Evolutionary conservation across 768 basidiomycete species (phyloP), one percentile per base, ranked within the genome.

Genomic region (Myochromella boudieri): DNA sequence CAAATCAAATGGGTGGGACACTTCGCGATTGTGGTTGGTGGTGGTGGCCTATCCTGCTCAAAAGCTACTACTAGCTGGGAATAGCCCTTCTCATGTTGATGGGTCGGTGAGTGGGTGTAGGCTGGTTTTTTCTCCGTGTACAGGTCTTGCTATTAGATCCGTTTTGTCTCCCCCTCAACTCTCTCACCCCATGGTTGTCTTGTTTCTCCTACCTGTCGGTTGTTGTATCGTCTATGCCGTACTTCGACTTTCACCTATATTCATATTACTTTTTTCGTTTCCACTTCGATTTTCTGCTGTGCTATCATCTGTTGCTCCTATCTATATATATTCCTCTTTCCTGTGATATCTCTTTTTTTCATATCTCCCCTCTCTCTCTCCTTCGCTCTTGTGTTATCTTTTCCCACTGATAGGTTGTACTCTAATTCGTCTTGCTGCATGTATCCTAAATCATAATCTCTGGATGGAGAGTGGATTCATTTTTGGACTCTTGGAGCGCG

Each of bases 371-470:
- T 47, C 42, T 21, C 33, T 52, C 33, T 44, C 37, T 31, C 20
- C 21, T 39, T 40, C 43, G 4, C 41, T 11, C 10, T 14, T 33
- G 18, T 27, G 18, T 44, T 36, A n/a, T 43, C 24, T 29, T 26
- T 44, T 43, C 31, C 22, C 44, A 31, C 46, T 37, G 52, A 34
- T 37, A 28, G 43, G 53, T 49, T 54, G 52, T 49, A 43, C 49
- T 48, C 32, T 56, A 50, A 53, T 51, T 22, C n/a, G 33, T 47
- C 41, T 51, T 51, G 54, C 40, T 44, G 44, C 49, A 51, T 60
- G 59, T 60, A 60, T 46, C 44, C 42, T 54, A 47, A 49, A 53
- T 55, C 56, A 49, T 52, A 53, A 42, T 51, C 46, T 55, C 47
- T 55, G 56, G 58, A 59, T 57, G 56, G 53, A 57, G 48, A 47